phyloP scores from a whole-genome alignment of 2,329 filamentous ascomycete species.

The Phialophora tarda region DNA sequence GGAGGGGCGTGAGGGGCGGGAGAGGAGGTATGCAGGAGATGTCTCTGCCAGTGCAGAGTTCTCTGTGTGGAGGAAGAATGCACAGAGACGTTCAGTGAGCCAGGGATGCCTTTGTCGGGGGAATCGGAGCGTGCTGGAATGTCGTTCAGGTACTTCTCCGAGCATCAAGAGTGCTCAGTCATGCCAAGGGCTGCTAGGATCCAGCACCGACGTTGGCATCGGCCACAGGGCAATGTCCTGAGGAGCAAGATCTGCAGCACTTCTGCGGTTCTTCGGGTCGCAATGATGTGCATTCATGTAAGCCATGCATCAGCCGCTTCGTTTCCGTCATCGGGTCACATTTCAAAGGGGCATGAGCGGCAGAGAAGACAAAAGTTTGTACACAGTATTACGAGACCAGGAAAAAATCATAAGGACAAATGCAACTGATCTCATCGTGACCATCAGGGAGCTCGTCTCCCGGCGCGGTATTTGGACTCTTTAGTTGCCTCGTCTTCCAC shows the following conservation, averaged over 20 bases:
- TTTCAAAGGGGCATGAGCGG: constrained; percentile 5
- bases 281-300: background rate
- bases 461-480: background rate
- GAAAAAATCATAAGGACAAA: constrained; percentile 15
- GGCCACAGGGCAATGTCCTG: background rate
- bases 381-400: constrained; percentile 35
- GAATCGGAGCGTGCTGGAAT: background rate
- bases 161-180: background rate
- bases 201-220: background rate
- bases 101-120: background rate
- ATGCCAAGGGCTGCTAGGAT: background rate
- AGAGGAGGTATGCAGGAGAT: background rate
- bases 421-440: constrained; percentile 1
- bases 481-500: background rate
- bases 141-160: background rate
- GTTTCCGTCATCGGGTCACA: background rate
- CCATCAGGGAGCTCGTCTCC: background rate
- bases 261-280: background rate
- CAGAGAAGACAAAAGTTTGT: constrained; percentile 35
- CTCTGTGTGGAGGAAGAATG: background rate
- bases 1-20: constrained; percentile 1
- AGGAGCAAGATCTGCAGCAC: background rate
- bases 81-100: background rate
- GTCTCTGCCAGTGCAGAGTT: background rate
- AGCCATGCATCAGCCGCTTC: background rate